phyloP scores from a whole-genome alignment of 345 rosid genomes.

The Eucalyptus melliodora region DNA sequence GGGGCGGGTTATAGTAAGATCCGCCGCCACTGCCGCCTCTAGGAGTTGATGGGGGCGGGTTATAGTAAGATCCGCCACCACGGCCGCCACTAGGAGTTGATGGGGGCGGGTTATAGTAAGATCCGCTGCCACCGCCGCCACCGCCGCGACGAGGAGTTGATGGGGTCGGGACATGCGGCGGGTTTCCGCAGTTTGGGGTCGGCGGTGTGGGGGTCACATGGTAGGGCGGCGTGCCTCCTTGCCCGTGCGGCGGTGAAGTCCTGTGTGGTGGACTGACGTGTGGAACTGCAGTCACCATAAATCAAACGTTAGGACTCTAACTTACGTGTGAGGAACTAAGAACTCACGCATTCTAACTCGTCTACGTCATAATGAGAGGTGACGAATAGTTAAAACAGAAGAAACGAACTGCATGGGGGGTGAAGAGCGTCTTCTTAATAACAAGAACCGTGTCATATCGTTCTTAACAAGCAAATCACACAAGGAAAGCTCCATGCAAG shows the following conservation, averaged over 20 bases:
- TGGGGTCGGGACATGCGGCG: background rate
- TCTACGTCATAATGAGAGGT: background rate
- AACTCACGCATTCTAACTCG: background rate
- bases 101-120: conserved; percentile 2
- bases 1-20: conserved; percentile 2
- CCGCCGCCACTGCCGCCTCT: conserved; percentile 23
- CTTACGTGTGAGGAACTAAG: background rate
- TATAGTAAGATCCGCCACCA: conserved; percentile 21
- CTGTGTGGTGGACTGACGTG: background rate
- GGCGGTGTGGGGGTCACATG: background rate
- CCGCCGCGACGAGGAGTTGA: conserved; percentile 2
- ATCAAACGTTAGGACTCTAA: background rate
- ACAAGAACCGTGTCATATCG: background rate
- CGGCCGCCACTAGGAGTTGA: conserved; percentile 34
- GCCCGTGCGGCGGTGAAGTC: background rate
- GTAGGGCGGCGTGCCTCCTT: background rate
- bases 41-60: conserved; percentile 25
- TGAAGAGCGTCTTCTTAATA: background rate
- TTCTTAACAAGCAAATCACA: background rate
- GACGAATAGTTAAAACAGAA: background rate
- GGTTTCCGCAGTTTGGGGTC: background rate
- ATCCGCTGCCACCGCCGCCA: background rate
- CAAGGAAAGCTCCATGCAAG: background rate
- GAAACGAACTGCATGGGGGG: background rate
- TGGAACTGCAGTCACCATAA: conserved; percentile 19